Evolutionary conservation across 2,329 filamentous ascomycete genomes (phyloP).

Genomic region (Diaporthe ilicicola): DNA sequence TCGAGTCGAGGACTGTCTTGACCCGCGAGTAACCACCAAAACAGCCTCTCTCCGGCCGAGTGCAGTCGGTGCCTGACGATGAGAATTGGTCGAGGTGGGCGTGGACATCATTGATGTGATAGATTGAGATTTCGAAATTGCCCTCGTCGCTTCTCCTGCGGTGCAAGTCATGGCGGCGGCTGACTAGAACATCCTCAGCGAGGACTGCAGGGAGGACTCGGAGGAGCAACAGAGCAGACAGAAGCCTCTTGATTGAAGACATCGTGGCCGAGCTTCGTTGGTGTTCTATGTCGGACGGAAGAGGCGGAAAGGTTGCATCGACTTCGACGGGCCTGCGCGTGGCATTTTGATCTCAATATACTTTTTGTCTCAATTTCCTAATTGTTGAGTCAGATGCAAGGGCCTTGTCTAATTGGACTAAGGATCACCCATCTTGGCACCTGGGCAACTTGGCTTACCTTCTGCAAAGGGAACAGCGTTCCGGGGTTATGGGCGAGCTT

Average conservation of each 20-base stretch:
- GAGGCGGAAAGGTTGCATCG: not conserved
- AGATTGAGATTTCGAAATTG: slow-evolving; percentile 69
- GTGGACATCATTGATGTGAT: slow-evolving; percentile 76
- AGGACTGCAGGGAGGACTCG: slow-evolving; percentile 15
- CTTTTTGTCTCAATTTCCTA: not conserved
- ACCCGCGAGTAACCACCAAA: slow-evolving; percentile 72
- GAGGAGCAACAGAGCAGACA: slow-evolving; percentile 4
- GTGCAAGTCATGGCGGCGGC: slow-evolving; percentile 54
- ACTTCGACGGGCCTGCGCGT: not conserved
- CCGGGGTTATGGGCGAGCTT: slow-evolving; percentile 10
- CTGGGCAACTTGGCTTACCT: not conserved
- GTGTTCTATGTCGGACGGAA: not conserved
- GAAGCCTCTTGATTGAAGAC: not conserved
- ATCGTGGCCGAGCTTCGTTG: not conserved
- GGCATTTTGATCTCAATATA: not conserved
- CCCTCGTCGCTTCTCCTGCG: slow-evolving; percentile 57
- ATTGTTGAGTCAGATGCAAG: not conserved
- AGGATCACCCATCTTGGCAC: not conserved
- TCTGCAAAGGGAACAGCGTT: not conserved
- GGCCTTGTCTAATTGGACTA: slow-evolving; percentile 3
- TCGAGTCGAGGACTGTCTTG: slow-evolving; percentile 66
- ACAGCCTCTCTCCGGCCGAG: slow-evolving; percentile 62
- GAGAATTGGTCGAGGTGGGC: slow-evolving; percentile 72
- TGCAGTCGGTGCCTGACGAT: slow-evolving; percentile 69
- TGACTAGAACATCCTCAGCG: slow-evolving; percentile 58